Base-by-base conservation (phyloP, 768 basidiomycete species). In the Cytidiella melzeri region DNA sequence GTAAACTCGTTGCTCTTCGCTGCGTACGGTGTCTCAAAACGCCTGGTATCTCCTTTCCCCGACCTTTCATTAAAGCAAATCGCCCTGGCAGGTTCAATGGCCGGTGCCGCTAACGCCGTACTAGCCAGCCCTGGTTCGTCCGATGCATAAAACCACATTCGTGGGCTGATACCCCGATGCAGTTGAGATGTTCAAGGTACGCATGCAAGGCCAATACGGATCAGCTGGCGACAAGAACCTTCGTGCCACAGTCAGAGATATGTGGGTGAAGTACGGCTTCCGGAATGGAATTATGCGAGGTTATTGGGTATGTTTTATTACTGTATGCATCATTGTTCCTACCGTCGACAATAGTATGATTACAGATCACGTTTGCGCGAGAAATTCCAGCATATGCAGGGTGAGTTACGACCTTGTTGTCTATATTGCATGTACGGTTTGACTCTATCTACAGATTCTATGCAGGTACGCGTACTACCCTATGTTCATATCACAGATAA, bases 121-220 rank as follows among this genome's bases (percentile, higher is more conserved):
- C 75, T 98, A 2, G 95, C 95, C 1, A 89, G 88, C 65, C 96
- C 96, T 45, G 92, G 83, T 84, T 25, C 39, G 71, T 47, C 9
- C 24, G n/a, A 24, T 9, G 30, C 20, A 5, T 18, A 21, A 42
- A 21, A 43, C n/a, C n/a, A n/a, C n/a, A n/a, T n/a, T n/a, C 36
- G 5, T 21, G 52, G 15, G 37, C 13, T 47, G n/a, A 5, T 2
- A 26, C 43, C 30, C 13, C 53, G 38, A 46, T 60, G 30, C 52
- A 91, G 90, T 92, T 44, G 96, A 99, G 68, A 91, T 98, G 88
- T 97, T 97, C 73, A 98, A 99, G 68, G 91, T 97, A 24, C 79
- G 90, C 15, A 96, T 96, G 95, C 94, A 96, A 67, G 93, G 87
- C 5, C 90, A 97, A 63, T 95, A 96, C 57, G 95, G 94, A 10